Evolutionary conservation across 371 early-diverging fungal genomes (phyloP).

Genomic region (Furculomyces boomerangus): DNA sequence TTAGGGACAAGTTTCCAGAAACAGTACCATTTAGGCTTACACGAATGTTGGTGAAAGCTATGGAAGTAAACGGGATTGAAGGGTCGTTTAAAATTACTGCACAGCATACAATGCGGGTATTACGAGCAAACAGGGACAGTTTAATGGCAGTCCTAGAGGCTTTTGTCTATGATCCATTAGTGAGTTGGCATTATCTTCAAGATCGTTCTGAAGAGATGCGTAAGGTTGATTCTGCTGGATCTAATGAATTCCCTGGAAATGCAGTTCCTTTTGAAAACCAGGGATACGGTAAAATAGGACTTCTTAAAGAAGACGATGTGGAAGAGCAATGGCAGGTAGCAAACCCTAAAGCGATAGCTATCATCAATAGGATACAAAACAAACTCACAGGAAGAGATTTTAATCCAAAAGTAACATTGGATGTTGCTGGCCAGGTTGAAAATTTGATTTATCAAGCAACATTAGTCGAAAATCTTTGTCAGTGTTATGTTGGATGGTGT

Average conservation of each 20-base stretch:
- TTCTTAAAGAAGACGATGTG: conserved; percentile 1
- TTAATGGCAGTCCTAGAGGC: conserved; percentile 97
- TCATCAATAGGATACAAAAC: conserved; percentile 48
- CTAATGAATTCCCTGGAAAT: neutral
- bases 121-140: conserved; percentile 89
- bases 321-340: conserved; percentile 25
- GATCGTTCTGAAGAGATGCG: conserved; percentile 12
- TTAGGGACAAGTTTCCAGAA: conserved; percentile 95
- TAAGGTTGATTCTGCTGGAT: neutral
- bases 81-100: conserved; percentile 91
- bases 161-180: conserved; percentile 94
- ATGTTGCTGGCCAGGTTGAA: conserved; percentile 77
- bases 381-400: conserved; percentile 87
- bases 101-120: conserved; percentile 90
- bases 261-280: neutral
- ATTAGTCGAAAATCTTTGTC: conserved; percentile 83
- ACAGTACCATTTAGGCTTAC: conserved; percentile 96
- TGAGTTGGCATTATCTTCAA: conserved; percentile 67
- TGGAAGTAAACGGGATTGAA: conserved; percentile 93
- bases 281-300: neutral
- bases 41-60: conserved; percentile 93
- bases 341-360: conserved; percentile 36
- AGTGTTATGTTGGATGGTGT: conserved; percentile 95
- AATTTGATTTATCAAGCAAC: conserved; percentile 88
- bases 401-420: conserved; percentile 58